Conservation (phyloP, 768 basidiomycete species). For the Daedalea quercina region DNA sequence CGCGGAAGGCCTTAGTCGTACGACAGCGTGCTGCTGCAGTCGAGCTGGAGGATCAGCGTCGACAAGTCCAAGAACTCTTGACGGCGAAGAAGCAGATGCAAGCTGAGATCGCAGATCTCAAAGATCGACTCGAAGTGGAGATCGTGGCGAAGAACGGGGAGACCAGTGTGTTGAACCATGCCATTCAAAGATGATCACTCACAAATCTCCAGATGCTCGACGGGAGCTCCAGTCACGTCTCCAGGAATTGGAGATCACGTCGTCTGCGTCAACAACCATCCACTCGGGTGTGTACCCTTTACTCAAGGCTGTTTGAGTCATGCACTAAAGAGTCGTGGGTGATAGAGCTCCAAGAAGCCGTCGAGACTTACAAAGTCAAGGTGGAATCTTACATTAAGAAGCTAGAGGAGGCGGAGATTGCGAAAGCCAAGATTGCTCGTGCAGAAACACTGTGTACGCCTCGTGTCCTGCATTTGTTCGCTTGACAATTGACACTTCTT, state of each 20-base stretch:
- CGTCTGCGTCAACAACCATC: conserved; percentile 51
- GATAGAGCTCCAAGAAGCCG: conserved; percentile 54
- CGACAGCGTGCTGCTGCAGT: conserved; percentile 59
- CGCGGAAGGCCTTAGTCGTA: conserved; percentile 60
- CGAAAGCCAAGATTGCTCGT: conserved; percentile 55
- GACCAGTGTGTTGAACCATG: conserved; percentile 33
- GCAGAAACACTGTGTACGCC: conserved; percentile 53
- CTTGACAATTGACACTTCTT: background rate
- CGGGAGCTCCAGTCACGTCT: conserved; percentile 51
- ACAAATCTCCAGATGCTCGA: conserved; percentile 39
- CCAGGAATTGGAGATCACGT: conserved; percentile 58
- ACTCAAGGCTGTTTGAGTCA: background rate
- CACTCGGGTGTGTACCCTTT: conserved; percentile 38
- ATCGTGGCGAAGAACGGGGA: conserved; percentile 49
- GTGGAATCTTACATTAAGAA: conserved; percentile 49
- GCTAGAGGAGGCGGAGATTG: conserved; percentile 64
- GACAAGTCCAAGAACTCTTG: conserved; percentile 52
- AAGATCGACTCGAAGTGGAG: conserved; percentile 50
- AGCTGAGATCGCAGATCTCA: conserved; percentile 42
- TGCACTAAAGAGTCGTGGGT: too few relatives aligned
- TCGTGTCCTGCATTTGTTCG: background rate
- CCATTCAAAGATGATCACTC: background rate
- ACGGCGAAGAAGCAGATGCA: conserved; percentile 54
- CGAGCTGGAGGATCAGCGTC: conserved; percentile 60
- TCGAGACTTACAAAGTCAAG: conserved; percentile 62